Conservation (phyloP, 2,329 filamentous ascomycete genomes). For the Alternaria atra region DNA sequence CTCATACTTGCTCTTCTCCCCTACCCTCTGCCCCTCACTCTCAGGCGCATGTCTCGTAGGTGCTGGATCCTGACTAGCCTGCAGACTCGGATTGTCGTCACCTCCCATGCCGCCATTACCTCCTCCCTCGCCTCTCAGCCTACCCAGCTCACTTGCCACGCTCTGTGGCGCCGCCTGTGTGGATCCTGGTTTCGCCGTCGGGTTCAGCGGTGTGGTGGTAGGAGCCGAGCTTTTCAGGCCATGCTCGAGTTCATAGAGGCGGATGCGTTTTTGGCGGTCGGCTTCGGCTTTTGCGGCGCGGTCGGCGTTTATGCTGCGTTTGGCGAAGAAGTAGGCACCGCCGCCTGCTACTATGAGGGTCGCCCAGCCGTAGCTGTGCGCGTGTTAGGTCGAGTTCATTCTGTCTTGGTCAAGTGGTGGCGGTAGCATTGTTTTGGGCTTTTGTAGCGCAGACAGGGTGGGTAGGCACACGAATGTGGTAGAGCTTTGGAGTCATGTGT, state of each 20-base stretch:
- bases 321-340: conserved; percentile 94
- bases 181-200: conserved; percentile 15
- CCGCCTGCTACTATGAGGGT: conserved; percentile 84
- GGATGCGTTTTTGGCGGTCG: conserved; percentile 44
- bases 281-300: conserved; percentile 74
- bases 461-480: background rate
- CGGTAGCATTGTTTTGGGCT: background rate
- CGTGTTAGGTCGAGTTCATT: conserved; percentile 3
- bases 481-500: conserved; percentile 11
- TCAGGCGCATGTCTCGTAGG: conserved; percentile 82
- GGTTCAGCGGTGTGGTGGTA: conserved; percentile 21
- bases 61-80: conserved; percentile 81
- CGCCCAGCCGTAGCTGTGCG: conserved; percentile 85
- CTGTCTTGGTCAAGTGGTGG: background rate
- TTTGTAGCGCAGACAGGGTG: background rate
- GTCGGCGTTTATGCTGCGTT: conserved; percentile 91
- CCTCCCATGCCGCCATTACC: conserved; percentile 21
- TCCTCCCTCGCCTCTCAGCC: conserved; percentile 17
- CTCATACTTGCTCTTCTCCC: conserved; percentile 92
- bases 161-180: conserved; percentile 19
- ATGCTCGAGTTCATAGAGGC: conserved; percentile 45
- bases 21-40: conserved; percentile 70
- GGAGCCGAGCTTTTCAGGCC: conserved; percentile 8
- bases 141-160: conserved; percentile 15
- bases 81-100: conserved; percentile 70